Evolutionary conservation across 129 eudicot genomes (phyloP).

Genomic region (Tanacetum coccineum): DNA sequence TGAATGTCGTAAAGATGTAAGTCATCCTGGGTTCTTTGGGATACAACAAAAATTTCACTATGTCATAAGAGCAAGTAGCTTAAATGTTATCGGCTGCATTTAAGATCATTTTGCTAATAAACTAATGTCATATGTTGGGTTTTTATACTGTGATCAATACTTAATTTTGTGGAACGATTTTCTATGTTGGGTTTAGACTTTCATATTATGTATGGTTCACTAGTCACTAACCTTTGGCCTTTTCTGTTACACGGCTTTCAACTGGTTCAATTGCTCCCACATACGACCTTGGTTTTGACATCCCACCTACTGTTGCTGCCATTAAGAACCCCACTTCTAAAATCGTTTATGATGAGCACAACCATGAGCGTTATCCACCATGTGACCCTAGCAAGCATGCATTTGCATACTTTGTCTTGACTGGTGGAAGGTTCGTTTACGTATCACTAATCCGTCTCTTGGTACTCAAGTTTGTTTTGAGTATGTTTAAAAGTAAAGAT

Average conservation of each 20-base stretch:
- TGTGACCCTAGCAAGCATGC: constrained; percentile 92
- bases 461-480: constrained; percentile 68
- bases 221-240: not conserved
- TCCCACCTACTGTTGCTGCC: constrained; percentile 64
- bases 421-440: constrained; percentile 80
- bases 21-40: no score
- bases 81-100: not conserved
- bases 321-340: constrained; percentile 70
- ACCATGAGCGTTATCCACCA: constrained; percentile 83
- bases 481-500: constrained; percentile 89
- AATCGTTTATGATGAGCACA: constrained; percentile 64
- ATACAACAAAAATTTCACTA: not conserved
- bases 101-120: constrained; percentile 2
- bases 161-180: not conserved
- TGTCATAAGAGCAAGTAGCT: constrained; percentile 15
- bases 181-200: not conserved
- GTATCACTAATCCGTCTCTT: constrained; percentile 71
- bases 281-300: constrained; percentile 41
- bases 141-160: not conserved
- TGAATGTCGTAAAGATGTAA: no score
- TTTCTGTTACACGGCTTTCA: constrained; percentile 48
- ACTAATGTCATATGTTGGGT: not conserved
- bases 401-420: constrained; percentile 76
- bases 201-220: not conserved
- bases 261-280: constrained; percentile 49